These are phyloP conservation scores for Yamadazyma dendronema DNA, from an alignment of 1,139 yeast genomes.

Conservation along the genomic window DNA sequence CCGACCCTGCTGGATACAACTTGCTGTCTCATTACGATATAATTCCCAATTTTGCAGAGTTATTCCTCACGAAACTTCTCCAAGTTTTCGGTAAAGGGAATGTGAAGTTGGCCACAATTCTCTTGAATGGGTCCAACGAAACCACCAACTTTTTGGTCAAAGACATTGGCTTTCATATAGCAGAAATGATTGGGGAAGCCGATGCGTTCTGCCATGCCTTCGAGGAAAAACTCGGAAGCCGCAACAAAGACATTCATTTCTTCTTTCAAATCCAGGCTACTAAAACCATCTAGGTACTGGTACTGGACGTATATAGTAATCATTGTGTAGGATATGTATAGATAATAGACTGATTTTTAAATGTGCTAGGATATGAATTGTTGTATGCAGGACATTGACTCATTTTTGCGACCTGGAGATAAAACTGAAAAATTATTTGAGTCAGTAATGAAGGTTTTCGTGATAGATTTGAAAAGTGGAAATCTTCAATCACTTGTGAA, in stretches of 20 bases:
- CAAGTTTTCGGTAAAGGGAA: conserved; percentile 33
- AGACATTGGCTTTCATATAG: conserved; percentile 29
- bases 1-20: conserved; percentile 17
- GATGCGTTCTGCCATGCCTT: conserved; percentile 27
- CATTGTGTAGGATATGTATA: background rate
- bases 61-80: conserved; percentile 23
- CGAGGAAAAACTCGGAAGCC: conserved; percentile 16
- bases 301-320: background rate
- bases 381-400: too few relatives aligned
- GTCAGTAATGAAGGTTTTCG: conserved; percentile 27
- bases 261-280: conserved; percentile 31
- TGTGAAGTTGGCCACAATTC: conserved; percentile 31
- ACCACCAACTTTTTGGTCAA: conserved; percentile 31
- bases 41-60: conserved; percentile 27
- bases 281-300: conserved; percentile 19
- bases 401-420: conserved; percentile 2
- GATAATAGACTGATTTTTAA: background rate
- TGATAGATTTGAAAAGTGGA: conserved; percentile 94
- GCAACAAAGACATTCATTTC: conserved; percentile 26
- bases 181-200: conserved; percentile 35
- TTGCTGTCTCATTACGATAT: conserved; percentile 21
- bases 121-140: conserved; percentile 32
- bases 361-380: too few relatives aligned
- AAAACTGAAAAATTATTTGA: background rate
- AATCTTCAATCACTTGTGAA: conserved; percentile 85